phyloP scores from a whole-genome alignment of 148 eudicot genomes.

The Limonium bicolor region DNA sequence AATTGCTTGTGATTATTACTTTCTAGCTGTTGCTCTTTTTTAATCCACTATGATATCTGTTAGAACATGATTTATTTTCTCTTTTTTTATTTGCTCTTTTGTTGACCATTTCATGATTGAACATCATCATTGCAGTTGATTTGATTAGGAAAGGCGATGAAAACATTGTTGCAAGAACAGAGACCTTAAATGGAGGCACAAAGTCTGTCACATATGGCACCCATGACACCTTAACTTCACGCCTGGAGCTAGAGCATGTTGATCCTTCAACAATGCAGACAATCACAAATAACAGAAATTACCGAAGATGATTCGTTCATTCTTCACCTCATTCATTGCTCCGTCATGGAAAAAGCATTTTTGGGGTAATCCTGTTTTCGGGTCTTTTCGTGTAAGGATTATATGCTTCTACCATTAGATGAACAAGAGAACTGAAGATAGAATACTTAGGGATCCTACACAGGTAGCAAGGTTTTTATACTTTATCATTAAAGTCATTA shows the following conservation, averaged over 20 bases:
- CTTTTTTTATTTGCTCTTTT: neutral
- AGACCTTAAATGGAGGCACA: conserved; percentile 13
- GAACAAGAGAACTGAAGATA: too few species aligned
- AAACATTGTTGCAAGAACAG: conserved; percentile 6
- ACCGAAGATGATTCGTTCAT: too few species aligned
- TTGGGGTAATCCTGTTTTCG: too few species aligned
- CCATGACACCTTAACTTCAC: conserved; percentile 9
- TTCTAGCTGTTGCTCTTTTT: neutral
- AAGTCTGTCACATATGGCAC: conserved; percentile 19
- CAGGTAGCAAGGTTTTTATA: too few species aligned
- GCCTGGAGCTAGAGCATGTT: conserved; percentile 6
- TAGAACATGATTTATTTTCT: neutral
- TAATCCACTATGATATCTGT: neutral
- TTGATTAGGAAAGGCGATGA: conserved; percentile 8
- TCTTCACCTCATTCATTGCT: too few species aligned
- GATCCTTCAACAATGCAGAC: neutral
- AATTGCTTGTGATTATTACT: too few species aligned
- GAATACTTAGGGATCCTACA: too few species aligned
- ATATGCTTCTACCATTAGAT: too few species aligned
- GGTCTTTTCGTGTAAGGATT: too few species aligned
- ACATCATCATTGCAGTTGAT: conserved; percentile 13
- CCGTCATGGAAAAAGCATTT: too few species aligned
- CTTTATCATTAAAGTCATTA: too few species aligned
- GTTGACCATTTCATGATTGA: neutral
- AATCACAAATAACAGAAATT: too few species aligned